These are phyloP conservation scores for Podila clonocystis DNA, from an alignment of 192 early-diverging fungal genomes.

Conservation along the genomic window DNA sequence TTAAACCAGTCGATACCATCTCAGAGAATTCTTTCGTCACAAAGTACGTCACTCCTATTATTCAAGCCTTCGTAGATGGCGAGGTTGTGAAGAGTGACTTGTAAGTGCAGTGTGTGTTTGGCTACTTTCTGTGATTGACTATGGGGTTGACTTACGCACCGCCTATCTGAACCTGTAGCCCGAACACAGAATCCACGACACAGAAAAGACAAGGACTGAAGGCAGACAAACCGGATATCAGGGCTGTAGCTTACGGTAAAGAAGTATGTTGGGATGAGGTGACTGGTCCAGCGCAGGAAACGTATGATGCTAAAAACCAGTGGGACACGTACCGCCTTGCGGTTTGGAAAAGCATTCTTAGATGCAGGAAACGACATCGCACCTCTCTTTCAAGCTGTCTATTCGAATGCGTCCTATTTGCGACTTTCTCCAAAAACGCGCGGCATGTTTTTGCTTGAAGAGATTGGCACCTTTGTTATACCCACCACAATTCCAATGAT, in stretches of 20 bases:
- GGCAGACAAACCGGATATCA: conserved; percentile 12
- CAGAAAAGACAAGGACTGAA: conserved; percentile 6
- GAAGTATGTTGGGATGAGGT: conserved; percentile 9
- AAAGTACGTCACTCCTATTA: conserved; percentile 7
- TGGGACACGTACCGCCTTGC: conserved; percentile 14
- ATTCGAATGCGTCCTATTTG: neutral
- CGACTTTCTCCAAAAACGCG: neutral
- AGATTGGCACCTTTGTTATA: conserved; percentile 4
- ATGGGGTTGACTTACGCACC: neutral
- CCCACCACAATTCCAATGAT: conserved; percentile 6
- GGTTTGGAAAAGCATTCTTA: conserved; percentile 10
- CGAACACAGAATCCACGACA: conserved; percentile 9
- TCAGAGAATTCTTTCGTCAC: conserved; percentile 5
- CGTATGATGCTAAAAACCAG: neutral
- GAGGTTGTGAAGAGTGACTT: neutral
- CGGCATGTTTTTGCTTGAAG: neutral
- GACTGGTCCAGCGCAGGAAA: neutral
- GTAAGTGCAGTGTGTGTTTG: conserved; percentile 1
- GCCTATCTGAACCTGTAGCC: neutral
- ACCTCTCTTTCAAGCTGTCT: neutral
- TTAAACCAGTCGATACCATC: neutral
- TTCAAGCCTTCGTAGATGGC: conserved; percentile 7
- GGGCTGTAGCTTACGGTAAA: neutral
- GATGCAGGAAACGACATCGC: neutral
- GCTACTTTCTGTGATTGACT: neutral